Base-by-base conservation (phyloP, 2,329 filamentous ascomycete genomes). In the Blumeriella jaapii region DNA sequence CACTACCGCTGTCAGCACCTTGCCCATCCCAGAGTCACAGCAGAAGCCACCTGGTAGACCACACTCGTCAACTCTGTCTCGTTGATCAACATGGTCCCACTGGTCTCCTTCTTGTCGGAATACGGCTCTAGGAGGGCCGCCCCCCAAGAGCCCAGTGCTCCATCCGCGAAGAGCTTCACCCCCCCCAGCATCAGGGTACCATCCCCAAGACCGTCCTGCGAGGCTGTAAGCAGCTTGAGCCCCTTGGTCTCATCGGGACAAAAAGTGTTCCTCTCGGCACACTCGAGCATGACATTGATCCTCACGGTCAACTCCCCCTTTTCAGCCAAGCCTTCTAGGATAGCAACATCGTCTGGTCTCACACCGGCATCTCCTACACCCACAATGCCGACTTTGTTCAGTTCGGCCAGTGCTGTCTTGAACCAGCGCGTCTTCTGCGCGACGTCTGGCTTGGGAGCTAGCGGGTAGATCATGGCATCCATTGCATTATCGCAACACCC, bases 401-500 rank as follows among this genome's bases (percentile, higher is more conserved):
- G 59, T 33, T 67, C 66, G 9, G 49, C 52, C 69, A 82, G 78
- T 9, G 78, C 78, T 5, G 67, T 67, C 31, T 62, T 64, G 37
- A 82, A 55, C 41, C 70, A 75, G 15, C 53, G 55, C 4, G 63
- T 61, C 49, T 73, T 78, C 44, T 63, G 65, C n/a, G 62, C 61
- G 4, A 55, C 56, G 28, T 60, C 61, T 0, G 74, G 72, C 38
- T 67, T 66, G 2, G 76, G 75, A 61, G 73, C 78, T 12, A 70
- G 47, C 2, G 61, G 57, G 38, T 64, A 60, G 22, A 80, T 64
- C 32, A 77, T 55, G 2, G 26, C 30, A 27, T 77, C 71, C 68
- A 82, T 80, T 15, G 78, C 77, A 50, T 82, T 82, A 55, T 83
- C 78, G 51, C 78, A 83, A 47, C 7, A 82, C 76, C 26, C 78